Conservation (phyloP, 148 eudicot species). For the Chenopodium quinoa region DNA sequence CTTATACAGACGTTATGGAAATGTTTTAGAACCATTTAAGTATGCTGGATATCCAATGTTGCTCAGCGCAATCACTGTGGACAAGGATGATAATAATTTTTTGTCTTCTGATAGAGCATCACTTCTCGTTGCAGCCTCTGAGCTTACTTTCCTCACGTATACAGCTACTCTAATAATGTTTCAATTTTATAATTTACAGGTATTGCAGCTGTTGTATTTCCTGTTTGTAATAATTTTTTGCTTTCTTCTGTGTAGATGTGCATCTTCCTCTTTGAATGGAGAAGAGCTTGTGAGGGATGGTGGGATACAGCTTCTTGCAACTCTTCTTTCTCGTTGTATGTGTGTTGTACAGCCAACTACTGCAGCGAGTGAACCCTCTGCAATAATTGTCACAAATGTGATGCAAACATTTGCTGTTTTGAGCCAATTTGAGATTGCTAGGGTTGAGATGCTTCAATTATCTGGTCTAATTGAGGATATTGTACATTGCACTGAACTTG, state of each 20-base stretch:
- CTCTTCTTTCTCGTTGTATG: conserved; percentile 94
- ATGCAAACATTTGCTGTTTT: conserved; percentile 80
- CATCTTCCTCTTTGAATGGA: conserved; percentile 90
- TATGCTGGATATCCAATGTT: conserved; percentile 99
- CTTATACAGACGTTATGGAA: conserved; percentile 83
- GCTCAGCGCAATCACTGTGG: conserved; percentile 90
- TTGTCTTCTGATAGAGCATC: conserved; percentile 88
- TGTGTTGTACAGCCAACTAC: conserved; percentile 94
- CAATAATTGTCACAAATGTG: conserved; percentile 80
- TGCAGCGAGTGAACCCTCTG: conserved; percentile 77
- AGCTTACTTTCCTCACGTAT: conserved; percentile 97
- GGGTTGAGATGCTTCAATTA: conserved; percentile 77
- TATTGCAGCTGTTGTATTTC: not conserved
- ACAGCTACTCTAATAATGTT: conserved; percentile 3
- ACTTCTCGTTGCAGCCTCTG: conserved; percentile 91
- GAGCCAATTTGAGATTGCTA: conserved; percentile 88
- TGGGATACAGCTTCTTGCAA: conserved; percentile 89
- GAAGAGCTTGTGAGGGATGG: conserved; percentile 99
- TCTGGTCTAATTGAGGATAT: conserved; percentile 85
- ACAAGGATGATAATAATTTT: conserved; percentile 86
- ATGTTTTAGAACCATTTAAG: conserved; percentile 89
- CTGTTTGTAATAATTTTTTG: conserved; percentile 7
- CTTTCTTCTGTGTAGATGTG: conserved; percentile 55
- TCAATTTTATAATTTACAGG: conserved; percentile 9
- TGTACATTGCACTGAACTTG: conserved; percentile 96